A percentile compares a stretch with the other conserved stretches of the same genome.
These are phyloP conservation scores for Teratosphaeria epicoccoides DNA, from an alignment of 2,329 filamentous ascomycete genomes.

Conservation along the genomic window DNA sequence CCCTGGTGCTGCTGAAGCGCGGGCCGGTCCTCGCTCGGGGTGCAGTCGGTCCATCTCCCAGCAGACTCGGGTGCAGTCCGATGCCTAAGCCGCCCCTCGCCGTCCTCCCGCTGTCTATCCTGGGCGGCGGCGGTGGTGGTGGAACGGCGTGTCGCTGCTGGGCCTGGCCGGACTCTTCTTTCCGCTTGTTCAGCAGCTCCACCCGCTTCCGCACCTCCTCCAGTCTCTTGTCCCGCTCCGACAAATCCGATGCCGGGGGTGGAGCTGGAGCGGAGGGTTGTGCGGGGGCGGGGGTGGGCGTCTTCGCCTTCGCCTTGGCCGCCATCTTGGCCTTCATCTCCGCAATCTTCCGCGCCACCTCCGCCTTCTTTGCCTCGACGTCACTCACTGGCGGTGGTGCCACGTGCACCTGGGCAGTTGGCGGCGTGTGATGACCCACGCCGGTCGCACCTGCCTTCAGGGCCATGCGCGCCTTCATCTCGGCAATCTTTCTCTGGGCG, in stretches of 20 bases:
- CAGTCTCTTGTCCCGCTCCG: conserved; percentile 1
- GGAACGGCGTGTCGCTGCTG: not conserved
- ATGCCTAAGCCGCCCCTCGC: conserved; percentile 62
- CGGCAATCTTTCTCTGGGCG: conserved; percentile 24
- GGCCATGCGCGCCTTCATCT: conserved; percentile 26
- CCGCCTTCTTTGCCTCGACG: conserved; percentile 19
- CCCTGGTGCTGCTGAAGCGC: conserved; percentile 46
- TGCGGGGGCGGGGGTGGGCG: conserved; percentile 7
- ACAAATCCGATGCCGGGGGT: conserved; percentile 2
- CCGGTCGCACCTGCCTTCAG: not conserved
- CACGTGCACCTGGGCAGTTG: conserved; percentile 5
- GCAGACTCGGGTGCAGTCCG: conserved; percentile 65
- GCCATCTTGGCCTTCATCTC: conserved; percentile 26
- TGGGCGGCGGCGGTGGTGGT: conserved; percentile 28
- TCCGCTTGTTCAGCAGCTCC: conserved; percentile 17
- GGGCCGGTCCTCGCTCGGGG: conserved; percentile 33
- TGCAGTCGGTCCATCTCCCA: conserved; percentile 32
- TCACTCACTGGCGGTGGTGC: conserved; percentile 11
- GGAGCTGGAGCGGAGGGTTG: conserved; percentile 10
- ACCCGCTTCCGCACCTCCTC: conserved; percentile 10
- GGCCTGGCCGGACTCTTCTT: conserved; percentile 10
- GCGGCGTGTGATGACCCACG: not conserved
- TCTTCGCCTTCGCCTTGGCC: conserved; percentile 9
- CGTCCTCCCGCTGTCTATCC: conserved; percentile 38
- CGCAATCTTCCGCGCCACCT: conserved; percentile 23